Evolutionary conservation across 768 basidiomycete species (phyloP), one percentile per base, ranked within the genome.

Genomic region (Suillus subalutaceus): DNA sequence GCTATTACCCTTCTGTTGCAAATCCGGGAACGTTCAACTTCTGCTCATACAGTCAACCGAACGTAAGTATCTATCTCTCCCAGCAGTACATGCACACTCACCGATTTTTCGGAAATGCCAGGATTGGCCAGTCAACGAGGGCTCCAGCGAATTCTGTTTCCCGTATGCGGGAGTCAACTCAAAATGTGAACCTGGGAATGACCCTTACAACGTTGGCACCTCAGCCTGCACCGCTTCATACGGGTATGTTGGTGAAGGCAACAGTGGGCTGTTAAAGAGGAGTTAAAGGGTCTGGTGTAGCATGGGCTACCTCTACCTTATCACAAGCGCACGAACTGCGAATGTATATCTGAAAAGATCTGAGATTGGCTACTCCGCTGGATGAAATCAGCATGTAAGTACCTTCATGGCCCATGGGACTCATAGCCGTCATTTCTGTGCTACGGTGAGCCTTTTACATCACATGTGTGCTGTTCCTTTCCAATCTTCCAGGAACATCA

Each of bases 141-240:
- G 59, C 18, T 26, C 41, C 59, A 60, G 59, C 6, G 5, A 60
- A 12, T 43, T 41, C 26, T 60, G 59, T 43, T 18, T 20, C 10
- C 2, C 16, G 5, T 43, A 60, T 30, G 2, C 59, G 40, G 59
- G 59, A 32, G 5, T 30, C 30, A 41, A 41, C 40, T 41, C 40
- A 5, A 41, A 60, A 40, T 30, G 40, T 30, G 1, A 30, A 30
- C 40, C 40, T 12, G 4, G 4, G 30, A 41, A 60, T 41, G 4
- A 60, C 40, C 58, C 58, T 60, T 60, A 60, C 58, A 60, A 60
- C 59, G 26, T 60, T 60, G 59, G 16, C 18, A 10, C 30, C 26
- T 41, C 59, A 12, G 40, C 10, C 41, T 60, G 59, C 41, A 60
- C 59, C 6, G 59, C 59, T 60, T 60, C 59, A 20, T 60, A 60